Base-by-base conservation (phyloP, 352 stramenopile species). In the Phytophthora europaea region DNA sequence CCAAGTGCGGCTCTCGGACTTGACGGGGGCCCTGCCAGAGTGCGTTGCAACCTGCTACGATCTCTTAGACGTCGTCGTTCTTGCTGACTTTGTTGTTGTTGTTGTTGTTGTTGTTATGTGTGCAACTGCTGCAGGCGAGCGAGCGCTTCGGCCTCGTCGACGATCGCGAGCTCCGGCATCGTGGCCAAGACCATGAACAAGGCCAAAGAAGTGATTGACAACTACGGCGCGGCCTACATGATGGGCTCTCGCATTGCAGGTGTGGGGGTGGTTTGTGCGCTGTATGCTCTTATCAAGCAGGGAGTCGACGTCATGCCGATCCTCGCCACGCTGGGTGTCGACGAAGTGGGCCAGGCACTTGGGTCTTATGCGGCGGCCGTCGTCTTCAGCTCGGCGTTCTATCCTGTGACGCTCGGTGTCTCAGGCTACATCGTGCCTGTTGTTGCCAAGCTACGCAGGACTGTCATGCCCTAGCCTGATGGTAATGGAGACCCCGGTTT, bases 151-250 rank as follows among this genome's bases (percentile, higher is more conserved):
- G 52, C 67, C 1, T 50, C 50, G 10, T 47, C 48, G 2, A 58
- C 65, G 26, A 28, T 72, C 12, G 61, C 73, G 7, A 67, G 55
- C 18, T 65, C 82, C 8, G 80, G 80, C 53, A 61, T 94, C 6
- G 57, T 96, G 40, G 53, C 82, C 48, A 91, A 85, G 63, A 80
- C 84, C 2, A 90, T 94, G 86, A 80, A 78, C n/a, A 90, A 79
- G 57, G 79, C 88, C 34, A 93, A 84, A 56, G 76, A 85, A 56
- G 83, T 96, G 20, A 82, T 97, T 9, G 87, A 97, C 84, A 93
- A 85, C 67, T 97, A 97, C 70, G 91, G 91, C 36, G 91, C 91
- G 0, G 85, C 88, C 13, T 97, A 97, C 78, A 95, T 97, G 87
- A 95, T 97, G 79, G 87, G 88, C 52, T 95, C 91, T 38, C 90